phyloP scores from a whole-genome alignment of 257 asterid species.

The Haberlea rhodopensis region DNA sequence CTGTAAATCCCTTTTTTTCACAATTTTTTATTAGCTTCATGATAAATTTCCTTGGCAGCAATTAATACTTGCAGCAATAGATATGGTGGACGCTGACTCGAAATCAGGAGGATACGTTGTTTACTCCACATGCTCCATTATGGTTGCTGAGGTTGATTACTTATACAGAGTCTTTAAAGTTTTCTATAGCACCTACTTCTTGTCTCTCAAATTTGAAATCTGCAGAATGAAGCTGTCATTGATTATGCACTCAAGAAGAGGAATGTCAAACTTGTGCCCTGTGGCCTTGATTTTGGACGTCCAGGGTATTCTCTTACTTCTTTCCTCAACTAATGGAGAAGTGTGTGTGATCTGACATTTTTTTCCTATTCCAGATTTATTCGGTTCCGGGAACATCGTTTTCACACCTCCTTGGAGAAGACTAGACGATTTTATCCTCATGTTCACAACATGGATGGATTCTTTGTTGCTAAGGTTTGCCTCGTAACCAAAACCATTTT shows the following conservation, averaged over 20 bases:
- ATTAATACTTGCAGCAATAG: conserved; percentile 93
- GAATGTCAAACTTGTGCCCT: conserved; percentile 86
- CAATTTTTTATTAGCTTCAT: conserved; percentile 7
- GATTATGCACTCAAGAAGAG: conserved; percentile 95
- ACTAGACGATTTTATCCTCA: conserved; percentile 92
- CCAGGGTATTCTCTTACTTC: conserved; percentile 57
- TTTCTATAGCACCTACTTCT: conserved; percentile 11
- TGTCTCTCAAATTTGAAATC: conserved; percentile 26
- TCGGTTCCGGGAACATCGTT: conserved; percentile 71
- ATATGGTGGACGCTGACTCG: conserved; percentile 94
- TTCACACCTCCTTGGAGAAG: conserved; percentile 69
- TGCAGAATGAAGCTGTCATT: conserved; percentile 95
- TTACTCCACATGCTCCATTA: conserved; percentile 92
- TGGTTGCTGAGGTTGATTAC: conserved; percentile 85
- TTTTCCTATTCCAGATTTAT: conserved; percentile 46
- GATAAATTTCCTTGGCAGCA: conserved; percentile 52
- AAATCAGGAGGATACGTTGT: conserved; percentile 91
- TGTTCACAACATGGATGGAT: conserved; percentile 96
- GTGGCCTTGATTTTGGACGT: conserved; percentile 94
- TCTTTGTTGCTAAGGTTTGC: conserved; percentile 91
- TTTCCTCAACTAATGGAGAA: background rate
- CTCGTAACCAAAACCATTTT: conserved; percentile 8
- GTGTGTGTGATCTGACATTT: conserved; percentile 18
- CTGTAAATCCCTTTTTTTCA: background rate
- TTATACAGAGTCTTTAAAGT: conserved; percentile 9